Conservation (phyloP, 108 stramenopile genomes). For the Cyclotella distinguenda region DNA sequence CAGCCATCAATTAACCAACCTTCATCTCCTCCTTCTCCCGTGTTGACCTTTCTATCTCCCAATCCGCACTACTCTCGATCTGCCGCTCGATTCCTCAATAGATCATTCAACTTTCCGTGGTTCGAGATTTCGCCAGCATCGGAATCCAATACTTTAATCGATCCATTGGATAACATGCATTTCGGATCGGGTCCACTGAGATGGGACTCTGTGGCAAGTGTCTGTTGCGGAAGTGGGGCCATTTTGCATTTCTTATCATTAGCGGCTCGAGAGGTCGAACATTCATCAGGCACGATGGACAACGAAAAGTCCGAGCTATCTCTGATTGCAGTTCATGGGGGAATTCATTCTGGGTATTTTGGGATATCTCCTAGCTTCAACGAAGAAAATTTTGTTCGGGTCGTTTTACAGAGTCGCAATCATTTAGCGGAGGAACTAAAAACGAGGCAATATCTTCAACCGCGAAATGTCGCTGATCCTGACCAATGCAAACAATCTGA, state of each 20-base stretch:
- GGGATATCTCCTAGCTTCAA: no score
- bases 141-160: neutral
- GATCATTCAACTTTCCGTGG: conserved; percentile 21
- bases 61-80: conserved; percentile 39
- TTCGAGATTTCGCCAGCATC: neutral
- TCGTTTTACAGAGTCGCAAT: conserved; percentile 10
- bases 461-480: no score
- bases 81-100: conserved; percentile 46
- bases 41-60: conserved; percentile 64
- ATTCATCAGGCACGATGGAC: neutral
- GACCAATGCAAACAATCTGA: no score
- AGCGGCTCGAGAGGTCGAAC: neutral
- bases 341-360: neutral
- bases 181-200: conserved; percentile 32
- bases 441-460: neutral
- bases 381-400: neutral
- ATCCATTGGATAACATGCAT: conserved; percentile 43
- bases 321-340: conserved; percentile 34
- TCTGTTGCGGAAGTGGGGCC: conserved; percentile 53
- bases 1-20: neutral
- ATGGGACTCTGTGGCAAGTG: conserved; percentile 58
- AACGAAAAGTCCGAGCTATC: conserved; percentile 7
- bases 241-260: conserved; percentile 61
- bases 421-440: conserved; percentile 21
- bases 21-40: conserved; percentile 22